Evolutionary conservation across 805 yeast genomes (phyloP).

Genomic region (Monosporozyma yasuniensis): DNA sequence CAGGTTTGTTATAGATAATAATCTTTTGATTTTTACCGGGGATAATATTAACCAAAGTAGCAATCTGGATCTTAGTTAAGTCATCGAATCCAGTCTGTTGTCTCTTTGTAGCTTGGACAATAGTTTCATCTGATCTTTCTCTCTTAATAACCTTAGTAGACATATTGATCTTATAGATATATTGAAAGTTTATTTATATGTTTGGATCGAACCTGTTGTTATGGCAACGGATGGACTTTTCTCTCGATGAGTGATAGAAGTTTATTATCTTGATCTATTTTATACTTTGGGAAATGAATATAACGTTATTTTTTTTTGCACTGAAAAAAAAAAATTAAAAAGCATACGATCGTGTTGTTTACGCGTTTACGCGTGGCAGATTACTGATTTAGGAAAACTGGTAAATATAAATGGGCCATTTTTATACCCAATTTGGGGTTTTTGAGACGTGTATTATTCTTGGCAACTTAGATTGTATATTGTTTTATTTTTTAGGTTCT

Average conservation of each 20-base stretch:
- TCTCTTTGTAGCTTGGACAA: conserved; percentile 9
- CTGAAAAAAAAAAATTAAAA: background rate
- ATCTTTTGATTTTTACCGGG: conserved; percentile 29
- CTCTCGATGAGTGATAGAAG: background rate
- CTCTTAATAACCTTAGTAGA: conserved; percentile 7
- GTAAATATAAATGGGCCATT: background rate
- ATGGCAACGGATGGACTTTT: background rate
- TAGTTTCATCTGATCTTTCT: conserved; percentile 11
- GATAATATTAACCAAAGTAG: conserved; percentile 22
- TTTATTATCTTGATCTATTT: background rate
- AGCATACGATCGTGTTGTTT: background rate
- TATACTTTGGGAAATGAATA: background rate
- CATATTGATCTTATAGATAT: background rate
- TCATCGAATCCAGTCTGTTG: conserved; percentile 10
- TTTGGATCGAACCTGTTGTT: background rate
- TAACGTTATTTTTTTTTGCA: background rate
- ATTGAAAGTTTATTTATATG: background rate
- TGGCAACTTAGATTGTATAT: background rate
- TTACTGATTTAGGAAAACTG: background rate
- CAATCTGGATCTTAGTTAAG: conserved; percentile 6
- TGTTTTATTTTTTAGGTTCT: too few species aligned
- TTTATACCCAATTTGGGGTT: background rate
- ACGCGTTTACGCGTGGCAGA: conserved; percentile 2
- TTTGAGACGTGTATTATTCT: background rate
- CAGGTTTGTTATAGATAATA: conserved; percentile 28